A percentile compares a stretch with the other conserved stretches of the same genome.
These are phyloP conservation scores for Aureobasidium sp. DNA, from an alignment of 2,329 filamentous ascomycete genomes.

Conservation along the genomic window DNA sequence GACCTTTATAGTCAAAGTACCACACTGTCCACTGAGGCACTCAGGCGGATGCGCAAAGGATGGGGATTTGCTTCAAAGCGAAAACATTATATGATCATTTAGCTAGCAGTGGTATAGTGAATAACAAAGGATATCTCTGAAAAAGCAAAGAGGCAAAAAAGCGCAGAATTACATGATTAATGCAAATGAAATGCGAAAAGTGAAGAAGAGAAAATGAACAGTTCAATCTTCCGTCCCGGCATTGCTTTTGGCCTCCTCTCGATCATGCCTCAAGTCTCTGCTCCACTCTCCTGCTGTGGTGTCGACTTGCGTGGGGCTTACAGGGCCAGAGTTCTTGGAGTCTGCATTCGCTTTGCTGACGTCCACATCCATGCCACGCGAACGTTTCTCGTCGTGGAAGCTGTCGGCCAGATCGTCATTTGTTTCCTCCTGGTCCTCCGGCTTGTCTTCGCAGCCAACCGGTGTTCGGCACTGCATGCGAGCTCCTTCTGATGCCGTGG, in stretches of 20 bases:
- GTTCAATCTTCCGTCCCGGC: neutral
- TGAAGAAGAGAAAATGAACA: neutral
- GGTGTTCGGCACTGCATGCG: constrained; percentile 56
- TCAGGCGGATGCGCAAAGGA: neutral
- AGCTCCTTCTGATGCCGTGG: constrained; percentile 52
- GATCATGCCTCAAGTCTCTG: neutral
- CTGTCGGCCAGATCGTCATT: neutral
- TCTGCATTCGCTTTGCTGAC: neutral
- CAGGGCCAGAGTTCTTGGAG: neutral
- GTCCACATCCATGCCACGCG: neutral
- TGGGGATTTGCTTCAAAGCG: neutral
- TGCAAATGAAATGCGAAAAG: too few species aligned
- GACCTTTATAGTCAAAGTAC: neutral
- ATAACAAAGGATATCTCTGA: neutral
- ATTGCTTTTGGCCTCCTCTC: neutral
- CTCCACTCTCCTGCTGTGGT: constrained; percentile 15
- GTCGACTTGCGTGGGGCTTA: constrained; percentile 14
- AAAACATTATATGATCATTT: neutral
- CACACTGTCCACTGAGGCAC: too few species aligned
- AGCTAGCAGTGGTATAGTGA: neutral
- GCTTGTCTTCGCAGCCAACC: constrained; percentile 48
- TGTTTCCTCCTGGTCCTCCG: neutral
- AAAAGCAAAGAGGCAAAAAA: neutral
- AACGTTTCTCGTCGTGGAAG: neutral
- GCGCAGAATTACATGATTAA: neutral